Base-by-base conservation (phyloP, 2,329 filamentous ascomycete genomes). In the Aspergillus sp. region DNA sequence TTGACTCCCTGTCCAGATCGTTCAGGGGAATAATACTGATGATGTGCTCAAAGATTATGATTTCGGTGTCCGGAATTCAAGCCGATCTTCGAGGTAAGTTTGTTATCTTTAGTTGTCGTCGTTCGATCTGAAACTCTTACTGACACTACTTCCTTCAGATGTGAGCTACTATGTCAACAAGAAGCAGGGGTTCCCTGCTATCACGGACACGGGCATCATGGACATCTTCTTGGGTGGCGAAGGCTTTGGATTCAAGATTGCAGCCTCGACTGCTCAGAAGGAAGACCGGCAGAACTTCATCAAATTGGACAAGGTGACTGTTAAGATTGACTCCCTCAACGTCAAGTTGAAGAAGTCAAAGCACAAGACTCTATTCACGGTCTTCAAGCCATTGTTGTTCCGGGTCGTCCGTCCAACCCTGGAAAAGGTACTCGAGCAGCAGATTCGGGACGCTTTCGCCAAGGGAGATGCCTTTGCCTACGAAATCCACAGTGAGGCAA, bases 81-180 rank as follows among this genome's bases (percentile, higher is more conserved):
- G 92, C 94, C 82, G 95, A 99, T 68, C 83, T 98, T 48, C 86
- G 85, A 65, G 78, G 75, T 76, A 65, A 60, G 67, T 49, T 4
- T 5, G 2, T 21, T 32, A 4, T 7, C 12, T 15, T 47, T 12
- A 36, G 32, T 15, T 9, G n/a, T 52, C 8, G 5, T 17, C 12
- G 2, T 50, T 5, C 6, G 32, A 41, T 19, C 5, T 51, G 7
- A 10, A 17, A 13, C 59, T 15, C 55, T 67, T 62, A 65, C 58
- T 47, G 10, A 45, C 21, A 17, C 15, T 6, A 13, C 13, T 13
- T 19, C 49, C 48, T 55, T 62, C 78, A 68, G 92, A 97, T 72
- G 91, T 99, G 64, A 91, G 91, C 76, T 98, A 93, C 84, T 93
- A 98, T 78, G 84, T 99, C 79, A 95, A 95, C 81, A 91, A 89